These are phyloP conservation scores for Roridomyces roridus DNA, from an alignment of 768 basidiomycete genomes.

Conservation along the genomic window DNA sequence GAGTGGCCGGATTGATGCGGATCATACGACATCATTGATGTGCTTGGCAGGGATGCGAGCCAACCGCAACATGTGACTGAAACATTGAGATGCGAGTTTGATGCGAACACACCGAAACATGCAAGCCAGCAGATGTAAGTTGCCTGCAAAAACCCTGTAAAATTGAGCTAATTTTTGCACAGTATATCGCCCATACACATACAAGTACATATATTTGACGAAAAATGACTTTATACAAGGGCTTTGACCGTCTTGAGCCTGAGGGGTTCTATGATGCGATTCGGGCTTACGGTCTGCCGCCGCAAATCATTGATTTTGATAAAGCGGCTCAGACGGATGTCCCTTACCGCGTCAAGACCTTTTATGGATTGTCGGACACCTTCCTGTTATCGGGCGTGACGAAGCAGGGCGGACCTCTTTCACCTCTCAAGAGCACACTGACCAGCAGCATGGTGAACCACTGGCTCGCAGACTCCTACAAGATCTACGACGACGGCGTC, in stretches of 20 bases:
- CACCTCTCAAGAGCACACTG: slow-evolving; percentile 30
- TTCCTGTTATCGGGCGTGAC: slow-evolving; percentile 29
- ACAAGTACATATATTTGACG: too few relatives aligned
- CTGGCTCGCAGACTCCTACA: slow-evolving; percentile 18
- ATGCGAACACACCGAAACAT: too few relatives aligned
- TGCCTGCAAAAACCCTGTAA: too few relatives aligned
- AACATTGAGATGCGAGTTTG: too few relatives aligned
- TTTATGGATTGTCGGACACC: slow-evolving; percentile 25
- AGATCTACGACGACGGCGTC: neutral
- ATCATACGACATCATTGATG: too few relatives aligned
- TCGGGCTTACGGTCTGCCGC: slow-evolving; percentile 22
- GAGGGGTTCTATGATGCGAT: slow-evolving; percentile 31
- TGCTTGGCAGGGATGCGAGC: too few relatives aligned
- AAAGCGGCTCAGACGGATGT: slow-evolving; percentile 23
- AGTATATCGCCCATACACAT: too few relatives aligned
- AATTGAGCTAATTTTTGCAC: too few relatives aligned
- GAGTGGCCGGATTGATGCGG: too few relatives aligned
- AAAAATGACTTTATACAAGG: too few relatives aligned
- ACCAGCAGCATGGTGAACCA: slow-evolving; percentile 27
- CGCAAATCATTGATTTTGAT: slow-evolving; percentile 23
- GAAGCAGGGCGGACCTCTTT: slow-evolving; percentile 32
- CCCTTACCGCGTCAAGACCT: slow-evolving; percentile 18
- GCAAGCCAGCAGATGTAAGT: too few relatives aligned
- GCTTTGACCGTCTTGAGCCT: slow-evolving; percentile 28
- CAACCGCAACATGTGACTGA: too few relatives aligned